Base-by-base conservation (phyloP, 2,329 filamentous ascomycete genomes). In the Chaetomiaceae sp. region DNA sequence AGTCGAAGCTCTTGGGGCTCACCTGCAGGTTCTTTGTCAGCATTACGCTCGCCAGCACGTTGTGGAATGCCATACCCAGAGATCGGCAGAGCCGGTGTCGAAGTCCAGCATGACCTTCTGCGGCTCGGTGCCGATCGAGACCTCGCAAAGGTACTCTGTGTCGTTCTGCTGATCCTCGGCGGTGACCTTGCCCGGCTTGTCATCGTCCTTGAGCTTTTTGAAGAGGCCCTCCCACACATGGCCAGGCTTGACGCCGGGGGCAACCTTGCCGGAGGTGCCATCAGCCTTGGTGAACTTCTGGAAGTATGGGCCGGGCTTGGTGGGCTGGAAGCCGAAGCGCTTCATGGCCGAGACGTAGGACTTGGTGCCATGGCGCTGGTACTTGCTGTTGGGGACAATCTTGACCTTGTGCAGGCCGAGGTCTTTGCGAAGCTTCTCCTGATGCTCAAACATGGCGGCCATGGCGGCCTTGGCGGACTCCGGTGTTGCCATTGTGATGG, bases 11-110 rank as follows among this genome's bases (percentile, higher is more conserved):
- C 9, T 69, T 74, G 8, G 31, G 36, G 34, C 33, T 56, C 4
- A 58, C 53, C 56, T 58, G 52, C 12, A 20, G 11, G 5, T 5
- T 23, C 27, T 22, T 7, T 25, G 14, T 53, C 15, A 45, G 36
- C 4, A 8, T 33, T 19, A 36, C 4, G 6, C 8, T 9, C 5
- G 31, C 4, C 22, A 15, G 1, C 15, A 29, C 15, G 4, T 12
- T 11, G 20, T n/a, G 22, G 14, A 20, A 23, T 2, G 6, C 58
- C 73, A 61, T 71, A 83, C 80, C 85, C 84, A 89, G 20, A 87
- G 73, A 71, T 89, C 86, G 19, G 84, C 77, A 11, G 83, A 87
- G 19, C 85, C 85, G 36, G 85, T 88, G 65, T 89, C 86, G 57
- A 89, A 88, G 63, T 88, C 79, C 14, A 88, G 67, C 58, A 75